Conservation (phyloP, 306 rosid genomes). For the Arachis stenosperma region DNA sequence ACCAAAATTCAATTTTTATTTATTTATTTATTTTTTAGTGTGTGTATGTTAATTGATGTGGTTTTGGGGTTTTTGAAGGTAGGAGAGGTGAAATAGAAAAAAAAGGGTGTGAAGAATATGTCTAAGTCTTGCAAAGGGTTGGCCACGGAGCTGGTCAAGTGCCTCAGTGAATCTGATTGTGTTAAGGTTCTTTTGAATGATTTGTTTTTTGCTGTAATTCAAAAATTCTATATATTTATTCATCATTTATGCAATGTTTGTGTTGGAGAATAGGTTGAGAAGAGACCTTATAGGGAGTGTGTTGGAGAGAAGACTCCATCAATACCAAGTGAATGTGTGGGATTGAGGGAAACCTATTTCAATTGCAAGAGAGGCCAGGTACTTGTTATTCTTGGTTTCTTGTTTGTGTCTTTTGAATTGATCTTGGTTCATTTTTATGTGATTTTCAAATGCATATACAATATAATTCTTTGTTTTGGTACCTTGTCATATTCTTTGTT, state of each 20-base stretch:
- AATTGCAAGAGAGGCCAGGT: slow-evolving; percentile 99
- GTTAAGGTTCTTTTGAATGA: slow-evolving; percentile 56
- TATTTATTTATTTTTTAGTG: too few relatives aligned
- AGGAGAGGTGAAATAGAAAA: slow-evolving; percentile 22
- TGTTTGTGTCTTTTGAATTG: slow-evolving; percentile 33
- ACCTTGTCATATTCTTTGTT: neutral
- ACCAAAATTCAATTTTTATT: too few relatives aligned
- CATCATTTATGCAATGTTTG: slow-evolving; percentile 29
- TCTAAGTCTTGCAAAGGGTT: slow-evolving; percentile 94
- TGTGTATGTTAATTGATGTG: neutral
- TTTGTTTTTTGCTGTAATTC: slow-evolving; percentile 15
- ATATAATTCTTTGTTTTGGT: neutral
- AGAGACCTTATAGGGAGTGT: slow-evolving; percentile 70
- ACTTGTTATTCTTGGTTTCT: neutral
- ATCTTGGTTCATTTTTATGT: slow-evolving; percentile 15
- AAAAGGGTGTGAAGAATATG: slow-evolving; percentile 49
- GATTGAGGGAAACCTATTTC: slow-evolving; percentile 95
- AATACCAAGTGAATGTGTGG: slow-evolving; percentile 84
- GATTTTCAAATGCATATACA: slow-evolving; percentile 21
- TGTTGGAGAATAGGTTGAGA: slow-evolving; percentile 63
- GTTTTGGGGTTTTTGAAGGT: neutral
- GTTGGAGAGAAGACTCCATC: slow-evolving; percentile 88
- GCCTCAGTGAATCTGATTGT: slow-evolving; percentile 91
- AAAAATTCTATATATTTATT: neutral
- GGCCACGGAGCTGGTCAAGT: slow-evolving; percentile 84